Evolutionary conservation across 257 asterid species (phyloP), one percentile per base, ranked within the genome.

Genomic region (Solanum gracilifrons): DNA sequence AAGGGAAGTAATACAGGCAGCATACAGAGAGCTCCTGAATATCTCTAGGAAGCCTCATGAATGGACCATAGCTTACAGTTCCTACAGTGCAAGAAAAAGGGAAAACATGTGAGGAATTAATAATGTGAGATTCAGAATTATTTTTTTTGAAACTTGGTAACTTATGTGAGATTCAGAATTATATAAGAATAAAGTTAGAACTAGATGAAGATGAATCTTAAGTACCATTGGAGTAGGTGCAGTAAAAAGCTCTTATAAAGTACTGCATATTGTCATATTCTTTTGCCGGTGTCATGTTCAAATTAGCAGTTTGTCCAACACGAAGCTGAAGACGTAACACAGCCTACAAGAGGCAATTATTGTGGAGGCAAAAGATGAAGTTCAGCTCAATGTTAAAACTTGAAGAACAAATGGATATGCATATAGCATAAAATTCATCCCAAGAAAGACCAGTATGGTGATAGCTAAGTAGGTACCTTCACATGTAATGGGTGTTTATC

Each of bases 11-110:
- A 91, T 92, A 92, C 86, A 95, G 91, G 92, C 98, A 95, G 90
- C 94, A 94, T 32, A 97, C 86, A 77, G 98, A 96, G 86, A 94
- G 97, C 89, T 94, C 98, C 91, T 97, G 98, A 87, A 93, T 87
- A 88, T 95, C 99, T 87, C 89, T 92, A 39, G 94, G 87, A 71
- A 95, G 96, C 93, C 90, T 97, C 74, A 86, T 74, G 93, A 97
- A 96, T 74, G 99, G 99, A 87, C 99, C 99, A 92, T 89, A 90
- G 90, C 87, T 83, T 86, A 90, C 58, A 86, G 72, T 87, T 86
- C 85, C 90, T 92, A 87, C 87, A 90, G 86, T 71, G 89, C 79
- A 84, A 83, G 66, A 84, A 83, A 36, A 37, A 8, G 55, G 48
- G 77, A 64, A 51, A 84, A 11, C 76, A 46, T 27, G 86, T 31